phyloP scores from a whole-genome alignment of 2,329 filamentous ascomycete species.

The Venturiaceae sp. region DNA sequence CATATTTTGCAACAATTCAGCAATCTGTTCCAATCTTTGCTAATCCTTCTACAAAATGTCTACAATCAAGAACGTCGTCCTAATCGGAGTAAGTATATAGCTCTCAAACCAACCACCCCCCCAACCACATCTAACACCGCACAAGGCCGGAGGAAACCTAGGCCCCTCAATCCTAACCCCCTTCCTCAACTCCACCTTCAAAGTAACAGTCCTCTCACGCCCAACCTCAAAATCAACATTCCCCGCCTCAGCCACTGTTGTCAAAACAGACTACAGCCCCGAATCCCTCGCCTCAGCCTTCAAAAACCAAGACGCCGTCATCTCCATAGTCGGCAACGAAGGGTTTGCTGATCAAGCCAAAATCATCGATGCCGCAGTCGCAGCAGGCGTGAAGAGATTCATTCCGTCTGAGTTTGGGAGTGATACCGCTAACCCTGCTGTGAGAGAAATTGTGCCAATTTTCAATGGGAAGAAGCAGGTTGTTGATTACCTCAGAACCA shows the following conservation, averaged over 20 bases:
- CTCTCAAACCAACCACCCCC: slow-evolving; percentile 10
- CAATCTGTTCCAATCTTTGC: not conserved
- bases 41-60: slow-evolving; percentile 3
- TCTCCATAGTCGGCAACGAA: slow-evolving; percentile 35
- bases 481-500: not conserved
- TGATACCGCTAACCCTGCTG: slow-evolving; percentile 27
- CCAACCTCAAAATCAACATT: slow-evolving; percentile 30
- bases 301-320: slow-evolving; percentile 46
- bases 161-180: slow-evolving; percentile 30
- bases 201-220: slow-evolving; percentile 47
- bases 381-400: slow-evolving; percentile 51
- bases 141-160: slow-evolving; percentile 29
- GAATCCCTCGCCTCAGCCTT: slow-evolving; percentile 42
- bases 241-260: slow-evolving; percentile 30
- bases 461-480: slow-evolving; percentile 23
- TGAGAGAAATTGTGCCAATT: slow-evolving; percentile 35
- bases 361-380: slow-evolving; percentile 49
- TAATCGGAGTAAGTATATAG: slow-evolving; percentile 26
- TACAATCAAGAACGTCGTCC: slow-evolving; percentile 31
- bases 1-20: not conserved
- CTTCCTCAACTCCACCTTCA: slow-evolving; percentile 36
- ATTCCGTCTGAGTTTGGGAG: slow-evolving; percentile 51
- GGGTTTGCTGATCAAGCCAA: slow-evolving; percentile 35
- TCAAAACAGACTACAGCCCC: slow-evolving; percentile 38
- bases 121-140: slow-evolving; percentile 9